Evolutionary conservation across 208 protist species (phyloP).

Genomic region (Lotmaria passim): DNA sequence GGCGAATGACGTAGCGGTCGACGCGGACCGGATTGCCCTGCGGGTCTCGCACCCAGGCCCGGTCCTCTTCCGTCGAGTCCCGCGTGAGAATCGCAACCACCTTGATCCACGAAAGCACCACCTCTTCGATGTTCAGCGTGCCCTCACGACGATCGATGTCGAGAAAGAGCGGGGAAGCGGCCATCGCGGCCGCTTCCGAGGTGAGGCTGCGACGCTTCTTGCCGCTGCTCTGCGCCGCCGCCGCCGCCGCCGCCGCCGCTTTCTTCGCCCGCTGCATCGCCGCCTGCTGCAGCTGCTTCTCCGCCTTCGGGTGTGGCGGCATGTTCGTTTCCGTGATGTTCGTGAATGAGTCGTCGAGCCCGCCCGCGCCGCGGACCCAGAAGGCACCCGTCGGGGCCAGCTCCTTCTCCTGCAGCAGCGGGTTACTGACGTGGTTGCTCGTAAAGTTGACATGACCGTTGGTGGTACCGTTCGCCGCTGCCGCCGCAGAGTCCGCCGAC

Average conservation of each 20-base stretch:
- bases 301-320: slow-evolving; percentile 35
- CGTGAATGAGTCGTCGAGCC: slow-evolving; percentile 48
- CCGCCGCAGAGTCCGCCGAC: neutral
- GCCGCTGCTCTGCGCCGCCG: slow-evolving; percentile 21
- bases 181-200: slow-evolving; percentile 11
- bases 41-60: slow-evolving; percentile 66
- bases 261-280: slow-evolving; percentile 44
- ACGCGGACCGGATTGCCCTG: slow-evolving; percentile 45
- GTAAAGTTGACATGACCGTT: slow-evolving; percentile 31
- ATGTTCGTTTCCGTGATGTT: slow-evolving; percentile 41
- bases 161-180: slow-evolving; percentile 24
- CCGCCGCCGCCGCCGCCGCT: slow-evolving; percentile 22
- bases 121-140: slow-evolving; percentile 74
- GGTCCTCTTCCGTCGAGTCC: slow-evolving; percentile 52
- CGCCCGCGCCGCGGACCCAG: slow-evolving; percentile 63
- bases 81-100: slow-evolving; percentile 49
- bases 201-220: slow-evolving; percentile 10
- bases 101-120: slow-evolving; percentile 79
- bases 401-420: slow-evolving; percentile 39
- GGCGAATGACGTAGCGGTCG: slow-evolving; percentile 76
- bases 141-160: slow-evolving; percentile 50
- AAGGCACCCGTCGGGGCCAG: slow-evolving; percentile 47
- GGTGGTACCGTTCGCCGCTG: slow-evolving; percentile 9
- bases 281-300: slow-evolving; percentile 55
- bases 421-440: slow-evolving; percentile 47